Conservation (phyloP, 2,329 filamentous ascomycete species). For the Aureobasidium pullulans region DNA sequence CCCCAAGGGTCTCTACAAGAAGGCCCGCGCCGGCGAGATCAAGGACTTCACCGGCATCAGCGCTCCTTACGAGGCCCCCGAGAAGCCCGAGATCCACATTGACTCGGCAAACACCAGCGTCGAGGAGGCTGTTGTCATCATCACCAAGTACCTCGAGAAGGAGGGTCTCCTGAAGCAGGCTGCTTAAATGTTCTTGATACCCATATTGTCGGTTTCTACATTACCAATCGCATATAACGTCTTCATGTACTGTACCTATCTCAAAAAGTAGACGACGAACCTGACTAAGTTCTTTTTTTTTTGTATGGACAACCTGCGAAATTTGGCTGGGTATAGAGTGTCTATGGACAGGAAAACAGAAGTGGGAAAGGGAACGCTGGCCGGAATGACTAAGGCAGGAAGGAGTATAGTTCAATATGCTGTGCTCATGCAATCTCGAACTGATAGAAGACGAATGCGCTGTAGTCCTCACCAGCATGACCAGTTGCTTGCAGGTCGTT, state of each 20-base stretch:
- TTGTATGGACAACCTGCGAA: slow-evolving; percentile 5
- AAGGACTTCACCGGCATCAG: slow-evolving; percentile 96
- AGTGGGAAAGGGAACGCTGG: not conserved
- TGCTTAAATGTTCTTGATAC: slow-evolving; percentile 1
- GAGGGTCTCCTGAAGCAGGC: slow-evolving; percentile 52
- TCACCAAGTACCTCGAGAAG: slow-evolving; percentile 68
- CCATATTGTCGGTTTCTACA: not conserved
- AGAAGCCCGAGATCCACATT: slow-evolving; percentile 79
- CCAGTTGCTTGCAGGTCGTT: slow-evolving; percentile 77
- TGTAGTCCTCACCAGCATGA: slow-evolving; percentile 65
- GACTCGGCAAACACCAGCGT: slow-evolving; percentile 74
- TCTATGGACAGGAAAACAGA: slow-evolving; percentile 14
- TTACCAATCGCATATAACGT: not conserved
- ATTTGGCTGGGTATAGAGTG: slow-evolving; percentile 16
- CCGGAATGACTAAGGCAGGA: not conserved
- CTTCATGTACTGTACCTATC: not conserved
- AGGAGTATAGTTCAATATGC: not conserved
- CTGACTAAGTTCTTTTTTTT: not conserved
- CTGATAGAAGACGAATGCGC: slow-evolving; percentile 94
- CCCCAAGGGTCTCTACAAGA: slow-evolving; percentile 97
- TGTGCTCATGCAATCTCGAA: slow-evolving; percentile 60
- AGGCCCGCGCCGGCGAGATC: slow-evolving; percentile 86
- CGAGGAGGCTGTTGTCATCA: slow-evolving; percentile 80
- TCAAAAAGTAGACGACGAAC: slow-evolving; percentile 2
- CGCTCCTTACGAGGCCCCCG: slow-evolving; percentile 87